Percentiles rank a stretch among this genome's conserved stretches.
Conservation (phyloP, 805 yeast genomes). For the Kodamaea restingae region DNA sequence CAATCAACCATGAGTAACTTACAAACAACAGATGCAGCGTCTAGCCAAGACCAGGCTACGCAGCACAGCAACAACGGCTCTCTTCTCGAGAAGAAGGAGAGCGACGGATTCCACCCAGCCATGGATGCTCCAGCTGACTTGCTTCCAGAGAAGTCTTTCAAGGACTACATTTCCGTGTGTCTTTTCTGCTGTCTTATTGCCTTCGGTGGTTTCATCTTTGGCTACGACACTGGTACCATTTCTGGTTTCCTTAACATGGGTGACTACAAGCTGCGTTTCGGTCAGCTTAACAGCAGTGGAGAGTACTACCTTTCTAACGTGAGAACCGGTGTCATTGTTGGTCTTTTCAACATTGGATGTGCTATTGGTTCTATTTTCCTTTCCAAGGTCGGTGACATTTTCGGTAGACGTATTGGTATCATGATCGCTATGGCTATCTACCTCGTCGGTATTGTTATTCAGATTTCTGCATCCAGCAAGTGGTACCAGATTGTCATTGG, state of each 20-base stretch:
- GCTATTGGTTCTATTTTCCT: slow-evolving; percentile 27
- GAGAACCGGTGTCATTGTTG: slow-evolving; percentile 24
- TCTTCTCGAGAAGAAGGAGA: slow-evolving; percentile 3
- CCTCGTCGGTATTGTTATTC: slow-evolving; percentile 25
- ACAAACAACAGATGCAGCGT: neutral
- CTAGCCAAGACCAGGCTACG: neutral
- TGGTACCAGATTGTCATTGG: slow-evolving; percentile 28
- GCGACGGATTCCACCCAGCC: neutral
- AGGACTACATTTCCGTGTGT: slow-evolving; percentile 35
- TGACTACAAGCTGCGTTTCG: slow-evolving; percentile 21
- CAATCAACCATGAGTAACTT: slow-evolving; percentile 1
- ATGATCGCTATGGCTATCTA: slow-evolving; percentile 25
- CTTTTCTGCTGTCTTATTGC: slow-evolving; percentile 24
- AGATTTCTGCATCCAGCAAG: slow-evolving; percentile 19
- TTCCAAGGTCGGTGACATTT: slow-evolving; percentile 22
- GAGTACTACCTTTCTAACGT: slow-evolving; percentile 20
- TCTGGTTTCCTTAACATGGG: slow-evolving; percentile 28
- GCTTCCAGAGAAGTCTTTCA: slow-evolving; percentile 27
- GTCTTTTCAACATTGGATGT: slow-evolving; percentile 28
- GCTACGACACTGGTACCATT: slow-evolving; percentile 30
- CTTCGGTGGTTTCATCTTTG: slow-evolving; percentile 28
- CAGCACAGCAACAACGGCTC: slow-evolving; percentile 1
- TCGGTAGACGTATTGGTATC: slow-evolving; percentile 25
- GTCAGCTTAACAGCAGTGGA: slow-evolving; percentile 18
- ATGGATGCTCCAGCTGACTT: slow-evolving; percentile 7